Evolutionary conservation across 805 yeast species (phyloP).

Genomic region (Metschnikowia baotianmanensis): DNA sequence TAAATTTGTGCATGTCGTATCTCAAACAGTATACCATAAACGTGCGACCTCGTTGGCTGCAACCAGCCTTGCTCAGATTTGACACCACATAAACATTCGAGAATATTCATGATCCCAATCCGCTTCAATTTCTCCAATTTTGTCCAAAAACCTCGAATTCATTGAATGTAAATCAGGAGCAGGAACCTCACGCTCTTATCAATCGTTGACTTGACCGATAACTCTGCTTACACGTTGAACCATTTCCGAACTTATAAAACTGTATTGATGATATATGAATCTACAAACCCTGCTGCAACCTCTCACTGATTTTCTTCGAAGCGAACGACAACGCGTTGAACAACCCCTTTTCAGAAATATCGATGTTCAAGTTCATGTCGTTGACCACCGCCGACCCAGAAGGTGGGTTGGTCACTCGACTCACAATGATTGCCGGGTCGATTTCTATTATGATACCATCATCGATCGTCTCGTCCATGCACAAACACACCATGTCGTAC

Average conservation of each 20-base stretch:
- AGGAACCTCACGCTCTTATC: no score
- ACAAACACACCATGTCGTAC: conserved; percentile 81
- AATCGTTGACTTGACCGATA: no score
- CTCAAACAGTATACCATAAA: no score
- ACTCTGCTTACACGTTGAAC: neutral
- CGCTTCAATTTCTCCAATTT: no score
- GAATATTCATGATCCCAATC: no score
- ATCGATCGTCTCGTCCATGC: conserved; percentile 89
- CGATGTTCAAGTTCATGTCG: conserved; percentile 61
- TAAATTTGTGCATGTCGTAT: no score
- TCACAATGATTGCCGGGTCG: conserved; percentile 80
- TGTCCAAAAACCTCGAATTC: no score
- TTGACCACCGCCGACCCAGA: conserved; percentile 36
- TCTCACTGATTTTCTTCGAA: conserved; percentile 56
- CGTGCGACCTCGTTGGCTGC: no score
- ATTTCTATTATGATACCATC: conserved; percentile 91
- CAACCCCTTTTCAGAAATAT: conserved; percentile 70
- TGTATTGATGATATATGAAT: neutral
- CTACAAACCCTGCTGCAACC: conserved; percentile 46
- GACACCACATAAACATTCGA: no score
- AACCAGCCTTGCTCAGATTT: no score
- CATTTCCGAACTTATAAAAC: neutral
- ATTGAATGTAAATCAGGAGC: no score
- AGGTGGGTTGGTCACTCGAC: conserved; percentile 90
- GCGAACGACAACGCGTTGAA: conserved; percentile 88